Evolutionary conservation across 495 filamentous ascomycete species (phyloP).

Genomic region (Neurospora sp.): DNA sequence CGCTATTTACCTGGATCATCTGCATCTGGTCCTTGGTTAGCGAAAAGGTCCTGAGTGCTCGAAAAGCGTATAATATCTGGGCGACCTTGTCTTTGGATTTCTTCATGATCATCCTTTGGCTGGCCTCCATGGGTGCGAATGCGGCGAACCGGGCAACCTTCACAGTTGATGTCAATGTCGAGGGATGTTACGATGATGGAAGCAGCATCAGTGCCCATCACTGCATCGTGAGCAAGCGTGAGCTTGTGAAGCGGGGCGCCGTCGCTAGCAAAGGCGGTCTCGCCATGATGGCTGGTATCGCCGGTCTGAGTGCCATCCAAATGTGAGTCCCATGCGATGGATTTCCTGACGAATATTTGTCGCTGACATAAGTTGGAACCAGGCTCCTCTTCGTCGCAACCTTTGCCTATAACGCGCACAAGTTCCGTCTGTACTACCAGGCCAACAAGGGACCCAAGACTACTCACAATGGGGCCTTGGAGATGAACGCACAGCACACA

Average conservation of each 20-base stretch:
- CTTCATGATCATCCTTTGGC: constrained; percentile 37
- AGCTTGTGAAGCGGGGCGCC: constrained; percentile 15
- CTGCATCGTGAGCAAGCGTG: constrained; percentile 21
- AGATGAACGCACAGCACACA: constrained; percentile 25
- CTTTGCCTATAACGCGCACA: constrained; percentile 32
- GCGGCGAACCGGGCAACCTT: constrained; percentile 32
- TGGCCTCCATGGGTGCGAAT: constrained; percentile 35
- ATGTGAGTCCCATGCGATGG: constrained; percentile 15
- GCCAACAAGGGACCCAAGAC: constrained; percentile 10
- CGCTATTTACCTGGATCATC: constrained; percentile 36
- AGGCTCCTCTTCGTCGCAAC: constrained; percentile 36
- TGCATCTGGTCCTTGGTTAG: constrained; percentile 29
- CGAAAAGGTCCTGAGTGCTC: constrained; percentile 28
- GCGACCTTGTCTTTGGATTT: constrained; percentile 35
- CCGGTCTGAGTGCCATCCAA: constrained; percentile 33
- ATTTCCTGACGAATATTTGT: not conserved
- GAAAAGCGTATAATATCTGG: constrained; percentile 34
- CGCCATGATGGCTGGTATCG: constrained; percentile 26
- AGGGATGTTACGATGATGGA: constrained; percentile 28
- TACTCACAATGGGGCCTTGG: constrained; percentile 19
- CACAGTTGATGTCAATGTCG: constrained; percentile 17
- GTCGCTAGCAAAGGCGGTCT: constrained; percentile 21
- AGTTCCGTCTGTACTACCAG: constrained; percentile 29
- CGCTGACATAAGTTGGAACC: not conserved
- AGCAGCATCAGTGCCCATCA: constrained; percentile 25